Conservation (phyloP, 345 rosid genomes). For the Balakata baccata region DNA sequence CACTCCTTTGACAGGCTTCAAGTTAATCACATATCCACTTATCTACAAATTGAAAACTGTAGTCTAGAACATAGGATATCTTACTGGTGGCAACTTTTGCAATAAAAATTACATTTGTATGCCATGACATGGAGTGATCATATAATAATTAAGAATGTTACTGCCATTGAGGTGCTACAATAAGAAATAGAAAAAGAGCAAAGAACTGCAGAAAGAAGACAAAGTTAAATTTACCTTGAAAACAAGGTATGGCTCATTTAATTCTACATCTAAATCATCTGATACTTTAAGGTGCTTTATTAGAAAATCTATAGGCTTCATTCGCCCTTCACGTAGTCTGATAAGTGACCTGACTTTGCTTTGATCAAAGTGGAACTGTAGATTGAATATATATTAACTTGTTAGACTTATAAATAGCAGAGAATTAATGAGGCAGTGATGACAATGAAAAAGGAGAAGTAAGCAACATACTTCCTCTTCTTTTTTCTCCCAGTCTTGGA, state of each 20-base stretch:
- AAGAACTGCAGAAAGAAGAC: background rate
- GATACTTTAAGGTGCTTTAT: constrained; percentile 79
- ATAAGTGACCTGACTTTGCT: constrained; percentile 91
- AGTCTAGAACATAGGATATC: background rate
- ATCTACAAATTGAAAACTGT: background rate
- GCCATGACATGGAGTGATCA: background rate
- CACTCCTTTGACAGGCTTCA: background rate
- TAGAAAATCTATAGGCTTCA: constrained; percentile 80
- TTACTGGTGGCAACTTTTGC: background rate
- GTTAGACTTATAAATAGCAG: constrained; percentile 11
- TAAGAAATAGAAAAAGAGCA: background rate
- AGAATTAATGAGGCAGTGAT: background rate
- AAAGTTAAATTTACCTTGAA: constrained; percentile 57
- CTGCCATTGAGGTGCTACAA: background rate
- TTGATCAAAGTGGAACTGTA: constrained; percentile 94
- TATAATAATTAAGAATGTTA: background rate
- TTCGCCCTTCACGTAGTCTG: constrained; percentile 79
- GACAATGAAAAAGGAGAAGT: background rate
- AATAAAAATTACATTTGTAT: too few relatives aligned
- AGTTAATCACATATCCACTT: background rate
- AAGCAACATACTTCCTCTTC: constrained; percentile 71
- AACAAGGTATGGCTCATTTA: constrained; percentile 84
- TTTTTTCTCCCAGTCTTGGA: constrained; percentile 97
- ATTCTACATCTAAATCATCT: constrained; percentile 73
- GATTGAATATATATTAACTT: constrained; percentile 22